A percentile compares a stretch with the other conserved stretches of the same genome.
These are phyloP conservation scores for Eutypella sp. DNA, from an alignment of 2,329 filamentous ascomycete genomes.

Conservation along the genomic window DNA sequence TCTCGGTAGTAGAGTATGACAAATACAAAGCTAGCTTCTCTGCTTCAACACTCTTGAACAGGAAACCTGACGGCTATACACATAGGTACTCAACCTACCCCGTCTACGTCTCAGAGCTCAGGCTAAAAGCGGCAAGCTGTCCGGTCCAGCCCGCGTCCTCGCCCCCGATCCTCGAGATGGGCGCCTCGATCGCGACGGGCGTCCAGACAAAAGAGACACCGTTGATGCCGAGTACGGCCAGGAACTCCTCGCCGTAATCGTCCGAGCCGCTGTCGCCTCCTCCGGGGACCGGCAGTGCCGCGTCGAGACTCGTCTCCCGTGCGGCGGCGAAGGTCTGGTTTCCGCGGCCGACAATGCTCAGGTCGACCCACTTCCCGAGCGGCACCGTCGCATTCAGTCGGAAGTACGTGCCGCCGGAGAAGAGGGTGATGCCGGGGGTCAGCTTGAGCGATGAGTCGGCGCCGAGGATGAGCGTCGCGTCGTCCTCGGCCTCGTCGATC, in stretches of 20 bases:
- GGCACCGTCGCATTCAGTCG: constrained; percentile 30
- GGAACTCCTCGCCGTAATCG: constrained; percentile 30
- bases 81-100: too few species aligned
- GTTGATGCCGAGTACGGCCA: constrained; percentile 38
- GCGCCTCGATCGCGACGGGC: constrained; percentile 41
- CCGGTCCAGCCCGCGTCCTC: constrained; percentile 26
- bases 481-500: constrained; percentile 23
- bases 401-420: constrained; percentile 31
- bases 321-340: constrained; percentile 28
- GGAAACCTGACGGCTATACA: too few species aligned
- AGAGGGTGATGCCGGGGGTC: constrained; percentile 32
- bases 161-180: constrained; percentile 34
- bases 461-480: constrained; percentile 37
- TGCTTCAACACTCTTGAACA: too few species aligned
- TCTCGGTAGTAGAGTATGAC: too few species aligned
- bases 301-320: constrained; percentile 4
- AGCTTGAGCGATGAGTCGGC: constrained; percentile 38
- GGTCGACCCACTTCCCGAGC: constrained; percentile 21
- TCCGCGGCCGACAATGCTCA: constrained; percentile 26
- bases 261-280: constrained; percentile 2
- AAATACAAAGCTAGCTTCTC: too few species aligned
- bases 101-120: constrained; percentile 20
- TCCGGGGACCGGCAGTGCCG: constrained; percentile 3
- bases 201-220: constrained; percentile 36
- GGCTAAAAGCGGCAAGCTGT: constrained; percentile 23